Percentiles rank a stretch among this genome's conserved stretches.
Evolutionary conservation across 768 basidiomycete genomes (phyloP).

Genomic region (Leccinum aurantiacum): DNA sequence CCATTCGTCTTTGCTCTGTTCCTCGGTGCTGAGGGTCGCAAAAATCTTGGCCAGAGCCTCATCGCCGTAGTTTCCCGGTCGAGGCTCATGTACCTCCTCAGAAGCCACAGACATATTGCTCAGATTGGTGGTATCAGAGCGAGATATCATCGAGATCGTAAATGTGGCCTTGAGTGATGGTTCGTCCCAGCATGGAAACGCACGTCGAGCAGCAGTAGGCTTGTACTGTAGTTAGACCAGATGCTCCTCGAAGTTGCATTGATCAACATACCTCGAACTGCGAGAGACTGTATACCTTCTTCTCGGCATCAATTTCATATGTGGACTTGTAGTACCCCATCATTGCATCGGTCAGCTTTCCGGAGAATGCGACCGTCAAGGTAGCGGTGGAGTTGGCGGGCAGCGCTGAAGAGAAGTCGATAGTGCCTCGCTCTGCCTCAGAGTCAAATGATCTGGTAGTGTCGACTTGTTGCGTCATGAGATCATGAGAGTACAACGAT

Average conservation of each 20-base stretch:
- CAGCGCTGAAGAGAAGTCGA: constrained; percentile 58
- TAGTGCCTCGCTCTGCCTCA: constrained; percentile 61
- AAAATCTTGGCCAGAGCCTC: constrained; percentile 43
- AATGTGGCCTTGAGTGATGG: constrained; percentile 87
- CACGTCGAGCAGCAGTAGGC: constrained; percentile 82
- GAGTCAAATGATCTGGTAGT: constrained; percentile 54
- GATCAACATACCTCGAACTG: constrained; percentile 71
- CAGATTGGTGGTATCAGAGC: constrained; percentile 68
- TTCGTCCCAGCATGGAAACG: constrained; percentile 93
- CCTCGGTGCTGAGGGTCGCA: constrained; percentile 38
- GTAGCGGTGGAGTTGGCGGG: constrained; percentile 68
- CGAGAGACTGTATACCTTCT: constrained; percentile 73
- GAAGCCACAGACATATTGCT: constrained; percentile 83
- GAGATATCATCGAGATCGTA: constrained; percentile 75
- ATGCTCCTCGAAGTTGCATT: neutral
- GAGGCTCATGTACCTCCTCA: constrained; percentile 48
- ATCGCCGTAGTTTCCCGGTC: constrained; percentile 29
- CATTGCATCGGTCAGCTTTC: constrained; percentile 69
- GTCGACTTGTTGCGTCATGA: constrained; percentile 47
- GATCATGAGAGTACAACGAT: constrained; percentile 54
- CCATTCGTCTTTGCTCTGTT: constrained; percentile 52
- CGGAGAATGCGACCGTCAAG: constrained; percentile 68
- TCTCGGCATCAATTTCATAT: constrained; percentile 62
- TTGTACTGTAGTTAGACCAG: constrained; percentile 30
- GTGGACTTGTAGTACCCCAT: constrained; percentile 79